phyloP scores from a whole-genome alignment of 805 yeast species.

The Ogataea saltuana region DNA sequence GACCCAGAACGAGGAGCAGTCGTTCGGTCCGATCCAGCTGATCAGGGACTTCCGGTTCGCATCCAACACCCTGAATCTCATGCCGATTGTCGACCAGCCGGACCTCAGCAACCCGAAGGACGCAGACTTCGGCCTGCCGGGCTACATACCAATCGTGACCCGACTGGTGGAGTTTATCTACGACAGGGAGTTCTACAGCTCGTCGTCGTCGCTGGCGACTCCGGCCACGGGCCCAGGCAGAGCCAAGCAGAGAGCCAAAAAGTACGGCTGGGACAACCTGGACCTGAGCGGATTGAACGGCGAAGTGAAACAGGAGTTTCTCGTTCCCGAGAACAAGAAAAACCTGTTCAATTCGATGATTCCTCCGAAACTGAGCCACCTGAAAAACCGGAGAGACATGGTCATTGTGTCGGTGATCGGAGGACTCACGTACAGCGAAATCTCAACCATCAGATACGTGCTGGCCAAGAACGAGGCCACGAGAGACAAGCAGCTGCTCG shows the following conservation, averaged over 20 bases:
- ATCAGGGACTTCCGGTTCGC: constrained; percentile 37
- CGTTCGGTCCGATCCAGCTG: constrained; percentile 24
- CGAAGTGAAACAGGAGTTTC: constrained; percentile 30
- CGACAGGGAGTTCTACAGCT: constrained; percentile 45
- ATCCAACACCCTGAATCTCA: constrained; percentile 46
- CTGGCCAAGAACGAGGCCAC: constrained; percentile 43
- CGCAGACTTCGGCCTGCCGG: constrained; percentile 70
- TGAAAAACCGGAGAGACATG: constrained; percentile 27
- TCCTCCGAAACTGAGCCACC: constrained; percentile 25
- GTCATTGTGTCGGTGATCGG: constrained; percentile 66
- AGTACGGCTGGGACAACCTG: constrained; percentile 46
- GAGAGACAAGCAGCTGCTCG: constrained; percentile 38
- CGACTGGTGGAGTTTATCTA: constrained; percentile 72
- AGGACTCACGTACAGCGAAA: constrained; percentile 84
- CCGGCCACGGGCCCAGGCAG: constrained; percentile 12
- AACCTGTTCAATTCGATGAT: constrained; percentile 28
- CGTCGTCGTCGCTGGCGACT: constrained; percentile 36
- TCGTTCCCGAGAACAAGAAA: constrained; percentile 35
- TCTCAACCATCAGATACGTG: constrained; percentile 68
- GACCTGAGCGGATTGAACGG: constrained; percentile 46
- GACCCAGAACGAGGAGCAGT: constrained; percentile 11
- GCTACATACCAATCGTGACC: constrained; percentile 74
- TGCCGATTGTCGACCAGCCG: constrained; percentile 42
- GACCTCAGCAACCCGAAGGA: constrained; percentile 43
- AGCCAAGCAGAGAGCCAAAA: constrained; percentile 26